Percentiles rank a stretch among this genome's conserved stretches.
Evolutionary conservation across 371 early-diverging fungal species (phyloP).

Genomic region (Batrachochytrium dendrobatidis): DNA sequence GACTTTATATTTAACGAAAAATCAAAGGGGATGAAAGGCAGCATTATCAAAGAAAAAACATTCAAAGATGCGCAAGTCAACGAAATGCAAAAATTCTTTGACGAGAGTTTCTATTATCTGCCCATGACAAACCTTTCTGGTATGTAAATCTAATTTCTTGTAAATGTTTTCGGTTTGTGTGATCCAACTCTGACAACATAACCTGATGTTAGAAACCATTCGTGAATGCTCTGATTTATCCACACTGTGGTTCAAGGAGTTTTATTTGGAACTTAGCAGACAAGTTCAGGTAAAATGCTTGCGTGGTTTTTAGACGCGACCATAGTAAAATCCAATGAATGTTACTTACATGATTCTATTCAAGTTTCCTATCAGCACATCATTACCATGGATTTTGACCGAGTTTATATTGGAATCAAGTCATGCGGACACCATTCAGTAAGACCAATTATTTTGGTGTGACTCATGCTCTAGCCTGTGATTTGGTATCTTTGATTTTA

Average conservation of each 20-base stretch:
- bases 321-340: neutral
- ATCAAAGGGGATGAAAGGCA: conserved; percentile 42
- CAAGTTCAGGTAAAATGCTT: conserved; percentile 42
- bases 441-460: neutral
- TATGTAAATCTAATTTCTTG: conserved; percentile 5
- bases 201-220: conserved; percentile 25
- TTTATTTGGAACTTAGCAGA: conserved; percentile 43
- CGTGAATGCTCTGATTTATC: conserved; percentile 28
- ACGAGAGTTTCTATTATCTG: conserved; percentile 13
- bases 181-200: neutral
- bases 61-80: conserved; percentile 41
- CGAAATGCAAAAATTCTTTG: conserved; percentile 27
- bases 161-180: neutral
- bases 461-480: no score
- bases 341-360: neutral
- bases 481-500: no score
- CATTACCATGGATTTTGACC: conserved; percentile 48
- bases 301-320: neutral
- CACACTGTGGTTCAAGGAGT: conserved; percentile 49
- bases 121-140: conserved; percentile 29
- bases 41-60: conserved; percentile 41
- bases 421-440: conserved; percentile 26
- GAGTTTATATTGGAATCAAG: conserved; percentile 30
- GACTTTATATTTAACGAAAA: conserved; percentile 30
- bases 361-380: conserved; percentile 47